A percentile compares a stretch with the other conserved stretches of the same genome.
phyloP scores from a whole-genome alignment of 108 stramenopile genomes.

The Thalassiosira profunda region DNA sequence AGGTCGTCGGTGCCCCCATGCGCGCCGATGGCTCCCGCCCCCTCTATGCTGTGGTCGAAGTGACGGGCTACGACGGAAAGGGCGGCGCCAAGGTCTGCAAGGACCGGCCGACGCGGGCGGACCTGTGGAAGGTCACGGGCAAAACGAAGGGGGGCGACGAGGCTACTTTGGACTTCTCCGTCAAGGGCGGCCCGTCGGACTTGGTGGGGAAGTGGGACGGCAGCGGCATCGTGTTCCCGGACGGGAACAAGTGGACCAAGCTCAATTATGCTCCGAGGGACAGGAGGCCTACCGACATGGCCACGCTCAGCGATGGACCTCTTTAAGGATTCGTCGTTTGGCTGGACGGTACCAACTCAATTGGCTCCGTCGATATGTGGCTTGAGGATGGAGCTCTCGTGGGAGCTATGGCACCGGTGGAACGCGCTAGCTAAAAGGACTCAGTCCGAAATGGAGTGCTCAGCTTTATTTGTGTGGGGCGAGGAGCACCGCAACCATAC shows the following conservation, averaged over 20 bases:
- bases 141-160: constrained; percentile 12
- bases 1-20: constrained; percentile 48
- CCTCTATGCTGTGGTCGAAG: constrained; percentile 39
- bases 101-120: constrained; percentile 46
- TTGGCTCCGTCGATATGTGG: too few relatives aligned
- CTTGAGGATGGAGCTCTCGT: too few relatives aligned
- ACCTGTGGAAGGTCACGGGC: constrained; percentile 52
- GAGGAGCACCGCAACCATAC: too few relatives aligned
- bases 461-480: too few relatives aligned
- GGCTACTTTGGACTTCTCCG: constrained; percentile 47
- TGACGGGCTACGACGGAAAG: constrained; percentile 53
- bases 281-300: constrained; percentile 44
- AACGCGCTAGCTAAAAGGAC: too few relatives aligned
- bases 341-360: too few relatives aligned
- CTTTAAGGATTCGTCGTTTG: too few relatives aligned
- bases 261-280: constrained; percentile 21
- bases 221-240: constrained; percentile 54
- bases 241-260: constrained; percentile 64
- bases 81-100: constrained; percentile 29
- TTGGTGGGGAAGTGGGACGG: constrained; percentile 31
- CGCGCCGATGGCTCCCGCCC: constrained; percentile 51
- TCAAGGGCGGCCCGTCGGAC: constrained; percentile 52
- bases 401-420: too few relatives aligned
- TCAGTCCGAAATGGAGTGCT: too few relatives aligned
- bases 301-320: constrained; percentile 36